These are phyloP conservation scores for Imleria badia DNA, from an alignment of 768 basidiomycete genomes.

Conservation along the genomic window DNA sequence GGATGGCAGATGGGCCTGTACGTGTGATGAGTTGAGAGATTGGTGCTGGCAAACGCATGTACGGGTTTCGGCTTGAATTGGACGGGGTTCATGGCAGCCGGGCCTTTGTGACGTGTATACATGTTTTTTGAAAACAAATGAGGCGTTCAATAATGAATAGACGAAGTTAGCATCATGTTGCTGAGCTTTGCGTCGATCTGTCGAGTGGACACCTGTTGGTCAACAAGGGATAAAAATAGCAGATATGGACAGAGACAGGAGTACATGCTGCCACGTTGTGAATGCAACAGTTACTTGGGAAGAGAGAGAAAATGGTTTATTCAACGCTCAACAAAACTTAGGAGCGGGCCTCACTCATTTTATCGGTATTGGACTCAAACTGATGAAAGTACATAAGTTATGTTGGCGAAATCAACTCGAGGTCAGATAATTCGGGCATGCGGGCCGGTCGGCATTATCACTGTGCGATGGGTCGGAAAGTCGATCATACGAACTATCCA, in stretches of 20 bases:
- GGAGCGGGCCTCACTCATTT: not conserved
- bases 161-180: not conserved
- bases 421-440: not conserved
- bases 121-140: not conserved
- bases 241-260: not conserved
- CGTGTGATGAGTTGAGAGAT: not conserved
- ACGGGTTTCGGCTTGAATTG: not conserved
- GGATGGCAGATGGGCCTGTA: not conserved
- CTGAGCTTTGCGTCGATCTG: not conserved
- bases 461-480: not conserved
- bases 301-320: not conserved
- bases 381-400: slow-evolving; percentile 8
- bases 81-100: not conserved
- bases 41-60: not conserved
- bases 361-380: not conserved
- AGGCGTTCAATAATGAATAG: not conserved
- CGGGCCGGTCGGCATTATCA: slow-evolving; percentile 25
- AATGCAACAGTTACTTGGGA: not conserved
- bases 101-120: not conserved
- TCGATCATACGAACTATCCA: not conserved
- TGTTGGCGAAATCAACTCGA: slow-evolving; percentile 30
- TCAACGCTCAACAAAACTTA: not conserved
- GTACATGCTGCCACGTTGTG: not conserved
- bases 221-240: not conserved
- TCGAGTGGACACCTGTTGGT: not conserved